A percentile compares a stretch with the other conserved stretches of the same genome.
These are phyloP conservation scores for Colletotrichum limetticola DNA, from an alignment of 2,329 filamentous ascomycete genomes.

Conservation along the genomic window DNA sequence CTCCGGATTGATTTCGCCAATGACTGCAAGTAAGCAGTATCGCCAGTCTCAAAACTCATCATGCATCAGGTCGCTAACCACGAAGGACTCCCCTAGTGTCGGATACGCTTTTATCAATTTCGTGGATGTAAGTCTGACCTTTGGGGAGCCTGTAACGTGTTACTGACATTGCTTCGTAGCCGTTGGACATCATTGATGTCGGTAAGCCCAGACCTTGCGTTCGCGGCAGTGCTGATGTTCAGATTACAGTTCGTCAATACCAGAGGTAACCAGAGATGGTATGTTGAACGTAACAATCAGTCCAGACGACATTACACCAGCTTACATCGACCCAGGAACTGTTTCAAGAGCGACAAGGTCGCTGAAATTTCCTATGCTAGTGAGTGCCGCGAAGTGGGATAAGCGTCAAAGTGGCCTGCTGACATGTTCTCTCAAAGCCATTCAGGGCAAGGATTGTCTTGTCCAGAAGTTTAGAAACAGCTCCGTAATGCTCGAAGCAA, in stretches of 20 bases:
- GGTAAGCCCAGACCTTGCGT: slow-evolving; percentile 42
- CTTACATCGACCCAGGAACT: slow-evolving; percentile 66
- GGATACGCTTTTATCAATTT: slow-evolving; percentile 99
- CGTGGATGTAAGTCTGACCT: slow-evolving; percentile 69
- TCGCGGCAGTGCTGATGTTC: slow-evolving; percentile 39
- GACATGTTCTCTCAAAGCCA: slow-evolving; percentile 63
- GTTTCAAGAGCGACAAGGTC: slow-evolving; percentile 84
- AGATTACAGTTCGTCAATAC: slow-evolving; percentile 75
- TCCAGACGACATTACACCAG: background rate
- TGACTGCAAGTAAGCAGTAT: slow-evolving; percentile 77
- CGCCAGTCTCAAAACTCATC: background rate
- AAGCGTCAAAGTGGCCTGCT: slow-evolving; percentile 33
- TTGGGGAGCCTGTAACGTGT: background rate
- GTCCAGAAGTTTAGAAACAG: slow-evolving; percentile 97
- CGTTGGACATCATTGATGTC: slow-evolving; percentile 78
- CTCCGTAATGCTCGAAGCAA: slow-evolving; percentile 89
- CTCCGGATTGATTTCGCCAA: slow-evolving; percentile 89
- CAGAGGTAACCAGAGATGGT: slow-evolving; percentile 78
- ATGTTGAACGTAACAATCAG: slow-evolving; percentile 38
- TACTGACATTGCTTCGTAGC: slow-evolving; percentile 59
- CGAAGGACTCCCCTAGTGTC: slow-evolving; percentile 66
- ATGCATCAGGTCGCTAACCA: background rate
- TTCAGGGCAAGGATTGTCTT: slow-evolving; percentile 91
- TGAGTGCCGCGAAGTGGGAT: slow-evolving; percentile 54
- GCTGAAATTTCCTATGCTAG: slow-evolving; percentile 96